phyloP scores from a whole-genome alignment of 2,329 filamentous ascomycete species.

The Westerdykella ornata region DNA sequence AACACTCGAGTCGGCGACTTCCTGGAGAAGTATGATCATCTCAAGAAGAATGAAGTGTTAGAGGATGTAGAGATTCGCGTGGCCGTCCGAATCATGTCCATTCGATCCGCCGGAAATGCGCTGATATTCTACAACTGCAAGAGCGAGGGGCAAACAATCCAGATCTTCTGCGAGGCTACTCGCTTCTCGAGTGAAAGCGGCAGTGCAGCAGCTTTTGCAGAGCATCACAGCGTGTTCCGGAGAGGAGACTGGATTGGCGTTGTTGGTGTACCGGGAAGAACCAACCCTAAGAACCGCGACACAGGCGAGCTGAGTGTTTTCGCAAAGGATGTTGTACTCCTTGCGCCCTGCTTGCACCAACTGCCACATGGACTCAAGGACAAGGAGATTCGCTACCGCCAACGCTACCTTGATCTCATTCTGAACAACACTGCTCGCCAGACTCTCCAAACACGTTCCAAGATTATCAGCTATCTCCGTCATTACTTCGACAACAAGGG shows the following conservation, averaged over 20 bases:
- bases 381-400: conserved; percentile 84
- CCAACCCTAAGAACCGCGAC: conserved; percentile 80
- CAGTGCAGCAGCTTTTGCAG: conserved; percentile 65
- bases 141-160: conserved; percentile 67
- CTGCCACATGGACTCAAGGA: conserved; percentile 94
- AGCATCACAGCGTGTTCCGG: conserved; percentile 82
- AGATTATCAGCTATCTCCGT: conserved; percentile 84
- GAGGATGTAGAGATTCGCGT: conserved; percentile 69
- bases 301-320: conserved; percentile 93
- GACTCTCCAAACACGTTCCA: conserved; percentile 76
- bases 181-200: background rate
- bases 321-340: conserved; percentile 73
- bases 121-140: conserved; percentile 87
- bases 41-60: conserved; percentile 82
- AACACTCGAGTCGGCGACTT: conserved; percentile 79
- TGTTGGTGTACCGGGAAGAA: conserved; percentile 75
- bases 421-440: conserved; percentile 87
- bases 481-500: conserved; percentile 80
- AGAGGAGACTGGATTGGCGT: conserved; percentile 91
- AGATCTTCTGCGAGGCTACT: conserved; percentile 79
- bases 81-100: conserved; percentile 83
- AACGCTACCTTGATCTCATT: conserved; percentile 91
- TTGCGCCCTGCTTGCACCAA: conserved; percentile 87
- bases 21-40: conserved; percentile 64
- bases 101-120: conserved; percentile 59